phyloP scores from a whole-genome alignment of 2,329 filamentous ascomycete genomes.

The Fusarium aywerte region DNA sequence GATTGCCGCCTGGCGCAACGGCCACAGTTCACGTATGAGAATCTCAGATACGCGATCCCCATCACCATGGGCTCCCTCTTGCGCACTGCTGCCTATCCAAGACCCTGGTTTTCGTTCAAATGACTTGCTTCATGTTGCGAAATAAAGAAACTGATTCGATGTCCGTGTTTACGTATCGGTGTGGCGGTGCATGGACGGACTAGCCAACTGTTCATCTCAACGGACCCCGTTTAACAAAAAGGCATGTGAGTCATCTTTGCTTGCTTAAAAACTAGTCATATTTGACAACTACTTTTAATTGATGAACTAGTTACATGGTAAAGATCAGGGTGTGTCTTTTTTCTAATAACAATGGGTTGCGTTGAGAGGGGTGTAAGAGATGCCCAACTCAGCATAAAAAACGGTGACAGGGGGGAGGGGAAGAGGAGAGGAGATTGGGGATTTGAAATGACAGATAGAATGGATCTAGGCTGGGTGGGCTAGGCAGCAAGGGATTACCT shows the following conservation, averaged over 20 bases:
- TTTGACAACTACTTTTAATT: neutral
- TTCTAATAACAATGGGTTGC: neutral
- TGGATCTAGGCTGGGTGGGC: constrained; percentile 3
- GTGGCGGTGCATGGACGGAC: constrained; percentile 26
- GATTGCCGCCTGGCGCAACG: constrained; percentile 10
- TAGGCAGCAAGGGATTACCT: constrained; percentile 11
- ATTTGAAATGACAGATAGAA: constrained; percentile 9
- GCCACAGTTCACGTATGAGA: constrained; percentile 7
- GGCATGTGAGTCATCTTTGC: constrained; percentile 25
- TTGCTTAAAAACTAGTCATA: neutral
- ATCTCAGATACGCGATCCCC: constrained; percentile 3
- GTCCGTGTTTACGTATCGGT: constrained; percentile 25
- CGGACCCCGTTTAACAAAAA: neutral
- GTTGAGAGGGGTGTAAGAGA: constrained; percentile 10
- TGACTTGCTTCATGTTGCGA: neutral
- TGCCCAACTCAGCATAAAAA: constrained; percentile 20
- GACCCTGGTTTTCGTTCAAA: constrained; percentile 8
- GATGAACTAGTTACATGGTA: neutral
- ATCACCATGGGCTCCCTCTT: constrained; percentile 11
- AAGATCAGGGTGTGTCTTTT: neutral
- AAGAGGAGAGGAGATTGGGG: too few species aligned
- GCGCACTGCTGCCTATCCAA: constrained; percentile 38
- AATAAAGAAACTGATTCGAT: constrained; percentile 15
- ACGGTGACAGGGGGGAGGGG: constrained; percentile 1
- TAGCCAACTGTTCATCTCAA: constrained; percentile 9